These are phyloP conservation scores for Hyaloscypha variabilis DNA, from an alignment of 495 filamentous ascomycete genomes.

Conservation along the genomic window DNA sequence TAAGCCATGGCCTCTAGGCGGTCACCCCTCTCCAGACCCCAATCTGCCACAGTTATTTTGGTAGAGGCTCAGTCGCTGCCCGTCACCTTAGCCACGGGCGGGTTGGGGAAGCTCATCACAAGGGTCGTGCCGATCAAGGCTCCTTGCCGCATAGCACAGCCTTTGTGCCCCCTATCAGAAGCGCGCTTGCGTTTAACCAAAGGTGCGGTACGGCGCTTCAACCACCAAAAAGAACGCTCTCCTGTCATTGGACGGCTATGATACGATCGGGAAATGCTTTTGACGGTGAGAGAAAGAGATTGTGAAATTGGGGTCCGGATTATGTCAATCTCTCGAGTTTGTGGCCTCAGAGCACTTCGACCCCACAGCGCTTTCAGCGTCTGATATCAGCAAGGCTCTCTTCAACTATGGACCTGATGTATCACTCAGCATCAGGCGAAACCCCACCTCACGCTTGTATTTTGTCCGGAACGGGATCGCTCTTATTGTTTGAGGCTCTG, in stretches of 20 bases:
- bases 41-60: not conserved
- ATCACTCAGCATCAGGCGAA: not conserved
- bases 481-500: not conserved
- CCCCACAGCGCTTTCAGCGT: not conserved
- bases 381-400: not conserved
- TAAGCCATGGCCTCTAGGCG: not conserved
- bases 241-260: not conserved
- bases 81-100: not conserved
- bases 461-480: not conserved
- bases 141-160: not conserved
- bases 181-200: not conserved
- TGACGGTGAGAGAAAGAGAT: not conserved
- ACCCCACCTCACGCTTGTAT: not conserved
- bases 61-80: conserved; percentile 1
- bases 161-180: not conserved
- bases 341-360: not conserved
- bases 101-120: not conserved
- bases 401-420: not conserved
- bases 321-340: not conserved
- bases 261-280: not conserved
- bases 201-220: not conserved
- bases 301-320: not conserved
- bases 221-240: not conserved
- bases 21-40: not conserved
- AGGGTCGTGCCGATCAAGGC: not conserved